These are phyloP conservation scores for Sphagnum contortum DNA, from an alignment of 225 moss, liverwort and hornwort species.

Conservation along the genomic window DNA sequence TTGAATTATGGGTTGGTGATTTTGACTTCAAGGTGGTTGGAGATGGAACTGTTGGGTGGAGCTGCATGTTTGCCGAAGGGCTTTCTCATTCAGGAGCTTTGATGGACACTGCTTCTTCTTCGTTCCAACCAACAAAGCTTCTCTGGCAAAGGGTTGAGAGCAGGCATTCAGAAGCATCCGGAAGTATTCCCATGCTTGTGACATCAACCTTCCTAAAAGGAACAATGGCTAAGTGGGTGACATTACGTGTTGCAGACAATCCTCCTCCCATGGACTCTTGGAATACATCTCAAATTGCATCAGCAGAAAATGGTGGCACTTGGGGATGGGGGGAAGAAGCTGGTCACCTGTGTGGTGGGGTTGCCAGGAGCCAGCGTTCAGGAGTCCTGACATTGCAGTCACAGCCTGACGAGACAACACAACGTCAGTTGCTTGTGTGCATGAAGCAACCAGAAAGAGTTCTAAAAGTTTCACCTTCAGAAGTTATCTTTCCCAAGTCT, in stretches of 20 bases:
- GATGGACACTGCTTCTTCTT: conserved; percentile 15
- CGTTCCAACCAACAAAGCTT: conserved; percentile 24
- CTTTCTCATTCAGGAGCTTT: conserved; percentile 18
- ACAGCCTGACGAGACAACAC: conserved; percentile 45
- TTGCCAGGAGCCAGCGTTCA: conserved; percentile 20
- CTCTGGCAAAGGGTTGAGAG: conserved; percentile 45
- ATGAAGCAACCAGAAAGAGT: conserved; percentile 52
- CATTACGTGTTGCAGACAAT: conserved; percentile 51
- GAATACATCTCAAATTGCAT: conserved; percentile 1
- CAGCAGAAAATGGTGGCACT: conserved; percentile 4
- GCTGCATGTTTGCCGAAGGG: conserved; percentile 13
- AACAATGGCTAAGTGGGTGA: conserved; percentile 51
- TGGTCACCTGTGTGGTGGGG: conserved; percentile 11
- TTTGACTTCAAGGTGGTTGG: conserved; percentile 29
- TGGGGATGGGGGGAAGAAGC: conserved; percentile 11
- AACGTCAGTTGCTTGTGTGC: conserved; percentile 49
- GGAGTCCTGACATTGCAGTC: conserved; percentile 72
- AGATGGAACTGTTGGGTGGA: conserved; percentile 6
- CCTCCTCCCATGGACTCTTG: conserved; percentile 6
- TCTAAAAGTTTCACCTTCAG: conserved; percentile 50
- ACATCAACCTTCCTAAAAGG: conserved; percentile 56
- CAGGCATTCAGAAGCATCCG: conserved; percentile 20
- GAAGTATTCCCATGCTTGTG: conserved; percentile 17
- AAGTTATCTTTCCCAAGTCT: conserved; percentile 62
- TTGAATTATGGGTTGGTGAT: conserved; percentile 67